Evolutionary conservation across 2,329 filamentous ascomycete species (phyloP).

Genomic region (Chaetomiaceae sp.): DNA sequence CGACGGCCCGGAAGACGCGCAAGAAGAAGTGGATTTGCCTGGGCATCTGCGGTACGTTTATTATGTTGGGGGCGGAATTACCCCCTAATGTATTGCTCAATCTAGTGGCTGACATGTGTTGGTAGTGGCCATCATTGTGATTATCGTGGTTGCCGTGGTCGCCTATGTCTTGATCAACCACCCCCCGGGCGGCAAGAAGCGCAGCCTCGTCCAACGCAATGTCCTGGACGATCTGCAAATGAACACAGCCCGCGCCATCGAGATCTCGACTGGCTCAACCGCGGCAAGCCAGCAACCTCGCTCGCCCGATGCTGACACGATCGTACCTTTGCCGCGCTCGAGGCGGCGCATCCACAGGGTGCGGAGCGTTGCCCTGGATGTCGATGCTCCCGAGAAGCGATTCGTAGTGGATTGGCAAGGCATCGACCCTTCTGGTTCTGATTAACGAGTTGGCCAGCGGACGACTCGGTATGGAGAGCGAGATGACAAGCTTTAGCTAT

Average conservation of each 20-base stretch:
- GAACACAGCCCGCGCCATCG: conserved; percentile 24
- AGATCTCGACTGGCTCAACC: conserved; percentile 20
- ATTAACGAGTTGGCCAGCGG: background rate
- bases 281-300: conserved; percentile 6
- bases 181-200: conserved; percentile 25
- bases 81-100: too few relatives aligned
- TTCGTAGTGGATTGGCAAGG: conserved; percentile 16
- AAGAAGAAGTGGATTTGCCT: conserved; percentile 98
- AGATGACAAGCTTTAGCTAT: too few relatives aligned
- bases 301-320: background rate
- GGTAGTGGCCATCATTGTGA: conserved; percentile 45
- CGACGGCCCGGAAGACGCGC: conserved; percentile 70
- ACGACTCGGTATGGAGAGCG: background rate
- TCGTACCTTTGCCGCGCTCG: background rate
- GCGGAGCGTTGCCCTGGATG: background rate
- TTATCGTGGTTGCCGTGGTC: conserved; percentile 47
- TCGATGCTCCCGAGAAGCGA: conserved; percentile 4
- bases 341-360: conserved; percentile 2
- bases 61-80: too few relatives aligned
- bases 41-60: conserved; percentile 61
- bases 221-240: conserved; percentile 24
- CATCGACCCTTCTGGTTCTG: conserved; percentile 1
- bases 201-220: conserved; percentile 14
- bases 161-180: conserved; percentile 41
- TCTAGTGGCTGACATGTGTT: conserved; percentile 4